These are phyloP conservation scores for Nicotiana noctiflora DNA, from an alignment of 257 asterid genomes.

Conservation along the genomic window DNA sequence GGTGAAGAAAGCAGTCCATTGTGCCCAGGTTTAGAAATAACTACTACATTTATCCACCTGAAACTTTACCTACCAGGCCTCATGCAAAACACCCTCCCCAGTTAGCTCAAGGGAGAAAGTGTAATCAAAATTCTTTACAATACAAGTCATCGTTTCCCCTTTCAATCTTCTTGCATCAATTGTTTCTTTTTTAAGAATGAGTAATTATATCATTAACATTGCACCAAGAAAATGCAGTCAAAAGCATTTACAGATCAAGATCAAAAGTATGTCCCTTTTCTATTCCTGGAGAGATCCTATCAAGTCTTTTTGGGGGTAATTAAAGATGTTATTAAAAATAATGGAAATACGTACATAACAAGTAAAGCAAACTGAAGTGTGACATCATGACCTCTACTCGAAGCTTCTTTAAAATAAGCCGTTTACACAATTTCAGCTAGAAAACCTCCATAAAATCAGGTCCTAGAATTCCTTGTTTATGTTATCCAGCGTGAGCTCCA, in stretches of 20 bases:
- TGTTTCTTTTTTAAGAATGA: not conserved
- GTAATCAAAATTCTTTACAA: not conserved
- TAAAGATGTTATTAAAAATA: no score
- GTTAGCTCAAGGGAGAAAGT: not conserved
- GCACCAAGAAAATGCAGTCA: not conserved
- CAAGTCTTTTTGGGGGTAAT: not conserved
- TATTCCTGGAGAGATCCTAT: not conserved
- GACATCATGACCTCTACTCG: not conserved
- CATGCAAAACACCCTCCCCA: not conserved
- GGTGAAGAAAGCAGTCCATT: not conserved
- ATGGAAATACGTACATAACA: no score
- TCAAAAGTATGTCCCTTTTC: not conserved
- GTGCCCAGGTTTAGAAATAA: not conserved
- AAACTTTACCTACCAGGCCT: not conserved
- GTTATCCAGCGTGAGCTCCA: not conserved
- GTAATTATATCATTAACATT: not conserved
- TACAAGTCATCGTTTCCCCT: not conserved
- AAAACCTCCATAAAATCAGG: not conserved
- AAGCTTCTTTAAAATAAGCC: not conserved
- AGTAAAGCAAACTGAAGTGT: no score
- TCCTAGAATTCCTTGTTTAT: constrained; percentile 1
- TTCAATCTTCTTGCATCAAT: not conserved
- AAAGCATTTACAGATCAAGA: not conserved
- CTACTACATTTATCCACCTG: constrained; percentile 4
- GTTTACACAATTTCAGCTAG: not conserved